Percentiles rank a stretch among this genome's conserved stretches.
phyloP scores from a whole-genome alignment of 2,329 filamentous ascomycete species.

The Verticillium albo-atrum region DNA sequence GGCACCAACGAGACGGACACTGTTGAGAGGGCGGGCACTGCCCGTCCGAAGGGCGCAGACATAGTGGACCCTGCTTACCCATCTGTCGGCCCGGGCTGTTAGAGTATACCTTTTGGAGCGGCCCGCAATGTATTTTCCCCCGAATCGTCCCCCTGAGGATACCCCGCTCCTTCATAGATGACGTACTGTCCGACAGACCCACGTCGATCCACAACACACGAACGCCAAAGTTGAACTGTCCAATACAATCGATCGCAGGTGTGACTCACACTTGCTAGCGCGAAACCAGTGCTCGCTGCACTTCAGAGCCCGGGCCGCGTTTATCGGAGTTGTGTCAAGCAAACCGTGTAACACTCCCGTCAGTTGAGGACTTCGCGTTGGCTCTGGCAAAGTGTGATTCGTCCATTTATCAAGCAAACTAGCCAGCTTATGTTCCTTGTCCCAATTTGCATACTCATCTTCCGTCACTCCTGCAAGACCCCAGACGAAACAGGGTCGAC shows the following conservation, averaged over 20 bases:
- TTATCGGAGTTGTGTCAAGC: background rate
- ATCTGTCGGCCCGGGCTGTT: background rate
- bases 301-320: too few relatives aligned
- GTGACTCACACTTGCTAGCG: constrained; percentile 4
- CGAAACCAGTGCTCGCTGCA: background rate
- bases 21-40: background rate
- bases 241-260: background rate
- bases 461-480: too few relatives aligned
- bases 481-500: too few relatives aligned
- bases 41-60: background rate
- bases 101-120: background rate
- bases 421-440: too few relatives aligned
- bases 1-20: background rate
- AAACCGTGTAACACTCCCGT: too few relatives aligned
- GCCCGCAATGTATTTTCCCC: background rate
- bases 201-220: background rate
- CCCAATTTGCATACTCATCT: too few relatives aligned
- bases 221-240: background rate
- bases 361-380: too few relatives aligned
- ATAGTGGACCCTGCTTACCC: background rate
- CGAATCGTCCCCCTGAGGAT: background rate
- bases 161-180: background rate
- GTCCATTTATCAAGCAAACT: too few relatives aligned
- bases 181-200: background rate
- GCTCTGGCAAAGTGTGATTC: too few relatives aligned